phyloP scores from a whole-genome alignment of 805 yeast species.

The Saitoella complicata region DNA sequence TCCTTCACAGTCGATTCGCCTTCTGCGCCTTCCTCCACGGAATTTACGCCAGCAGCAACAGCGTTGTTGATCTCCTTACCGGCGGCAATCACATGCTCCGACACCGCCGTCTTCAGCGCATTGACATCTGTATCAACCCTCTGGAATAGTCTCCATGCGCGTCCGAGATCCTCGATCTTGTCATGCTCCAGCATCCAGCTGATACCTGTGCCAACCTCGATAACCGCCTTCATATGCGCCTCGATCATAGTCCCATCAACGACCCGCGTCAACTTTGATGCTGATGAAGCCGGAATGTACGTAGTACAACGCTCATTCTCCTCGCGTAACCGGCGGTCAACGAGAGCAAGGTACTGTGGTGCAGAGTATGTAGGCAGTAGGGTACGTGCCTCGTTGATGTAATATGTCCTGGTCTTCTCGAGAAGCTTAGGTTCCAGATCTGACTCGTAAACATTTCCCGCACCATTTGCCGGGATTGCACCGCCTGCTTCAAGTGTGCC shows the following conservation, averaged over 20 bases:
- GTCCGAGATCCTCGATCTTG: slow-evolving; percentile 27
- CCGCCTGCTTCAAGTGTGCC: slow-evolving; percentile 40
- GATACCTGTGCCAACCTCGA: slow-evolving; percentile 43
- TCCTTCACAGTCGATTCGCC: neutral
- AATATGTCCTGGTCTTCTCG: slow-evolving; percentile 39
- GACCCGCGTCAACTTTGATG: slow-evolving; percentile 36
- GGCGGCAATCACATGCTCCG: slow-evolving; percentile 29
- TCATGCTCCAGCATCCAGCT: slow-evolving; percentile 38
- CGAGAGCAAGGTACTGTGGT: slow-evolving; percentile 35
- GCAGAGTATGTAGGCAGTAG: slow-evolving; percentile 32
- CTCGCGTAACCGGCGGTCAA: slow-evolving; percentile 37
- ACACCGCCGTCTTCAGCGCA: slow-evolving; percentile 33
- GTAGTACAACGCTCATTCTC: slow-evolving; percentile 44
- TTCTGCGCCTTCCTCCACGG: neutral
- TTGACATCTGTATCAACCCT: slow-evolving; percentile 39
- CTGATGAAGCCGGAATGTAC: slow-evolving; percentile 38
- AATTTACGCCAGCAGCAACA: neutral
- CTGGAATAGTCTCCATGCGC: slow-evolving; percentile 34
- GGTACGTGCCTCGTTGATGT: slow-evolving; percentile 30
- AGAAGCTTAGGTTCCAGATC: slow-evolving; percentile 54
- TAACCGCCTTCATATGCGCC: slow-evolving; percentile 38
- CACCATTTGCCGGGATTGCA: slow-evolving; percentile 3
- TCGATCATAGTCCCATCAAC: slow-evolving; percentile 46
- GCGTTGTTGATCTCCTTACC: slow-evolving; percentile 27
- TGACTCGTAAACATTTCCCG: slow-evolving; percentile 44